Evolutionary conservation across 2,329 filamentous ascomycete genomes (phyloP).

Genomic region (Penicillium occitanis): DNA sequence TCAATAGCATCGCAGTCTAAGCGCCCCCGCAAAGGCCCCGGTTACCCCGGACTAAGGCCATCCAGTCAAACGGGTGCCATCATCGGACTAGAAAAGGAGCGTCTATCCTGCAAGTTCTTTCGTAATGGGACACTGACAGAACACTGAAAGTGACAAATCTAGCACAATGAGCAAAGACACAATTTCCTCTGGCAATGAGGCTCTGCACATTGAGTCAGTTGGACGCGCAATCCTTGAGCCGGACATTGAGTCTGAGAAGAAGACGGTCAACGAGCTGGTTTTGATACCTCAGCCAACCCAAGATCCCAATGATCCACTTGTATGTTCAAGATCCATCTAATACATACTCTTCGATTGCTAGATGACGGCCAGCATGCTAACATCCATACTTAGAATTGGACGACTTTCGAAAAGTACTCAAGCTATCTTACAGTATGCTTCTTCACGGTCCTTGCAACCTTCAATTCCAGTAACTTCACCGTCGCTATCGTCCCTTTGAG

Average conservation of each 20-base stretch:
- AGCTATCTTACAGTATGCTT: conserved; percentile 41
- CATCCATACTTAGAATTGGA: not conserved
- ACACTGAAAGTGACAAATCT: not conserved
- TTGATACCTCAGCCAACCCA: not conserved
- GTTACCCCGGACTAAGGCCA: not conserved
- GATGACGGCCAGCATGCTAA: not conserved
- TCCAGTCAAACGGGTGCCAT: not conserved
- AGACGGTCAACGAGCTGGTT: not conserved
- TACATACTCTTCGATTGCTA: not conserved
- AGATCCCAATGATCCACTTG: not conserved
- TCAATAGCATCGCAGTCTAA: not conserved
- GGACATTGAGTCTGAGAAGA: not conserved
- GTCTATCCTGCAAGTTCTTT: not conserved
- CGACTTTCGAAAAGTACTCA: not conserved
- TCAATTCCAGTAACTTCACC: conserved; percentile 42
- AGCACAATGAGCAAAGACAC: not conserved
- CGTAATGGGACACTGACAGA: not conserved
- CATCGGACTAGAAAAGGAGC: not conserved
- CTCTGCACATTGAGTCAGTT: not conserved
- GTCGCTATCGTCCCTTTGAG: conserved; percentile 36
- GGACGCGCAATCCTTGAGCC: not conserved
- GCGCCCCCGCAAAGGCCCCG: not conserved
- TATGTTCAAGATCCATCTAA: not conserved
- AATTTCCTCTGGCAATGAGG: not conserved
- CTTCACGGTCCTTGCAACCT: conserved; percentile 43